These are phyloP conservation scores for Stevia rebaudiana DNA, from an alignment of 140 eudicot genomes.

Conservation along the genomic window DNA sequence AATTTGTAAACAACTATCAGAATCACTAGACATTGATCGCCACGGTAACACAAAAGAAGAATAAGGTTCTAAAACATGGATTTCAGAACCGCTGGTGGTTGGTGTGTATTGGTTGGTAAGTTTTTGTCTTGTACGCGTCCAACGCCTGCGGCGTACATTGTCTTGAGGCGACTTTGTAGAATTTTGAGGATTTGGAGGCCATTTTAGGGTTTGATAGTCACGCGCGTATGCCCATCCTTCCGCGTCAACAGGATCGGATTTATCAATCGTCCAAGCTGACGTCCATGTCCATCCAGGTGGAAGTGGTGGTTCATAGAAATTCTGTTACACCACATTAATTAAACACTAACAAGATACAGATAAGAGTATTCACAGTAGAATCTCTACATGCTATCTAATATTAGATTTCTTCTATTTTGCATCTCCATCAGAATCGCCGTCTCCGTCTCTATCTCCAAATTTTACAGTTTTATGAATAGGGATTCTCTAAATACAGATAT, in stretches of 20 bases:
- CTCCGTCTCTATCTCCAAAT: no score
- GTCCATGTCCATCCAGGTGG: constrained; percentile 62
- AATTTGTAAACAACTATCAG: constrained; percentile 61
- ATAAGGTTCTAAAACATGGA: constrained; percentile 46
- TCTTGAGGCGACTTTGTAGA: constrained; percentile 39
- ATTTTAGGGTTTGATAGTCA: constrained; percentile 41
- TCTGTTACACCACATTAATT: constrained; percentile 18
- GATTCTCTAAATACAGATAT: no score
- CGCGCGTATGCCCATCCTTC: constrained; percentile 69
- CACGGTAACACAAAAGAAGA: constrained; percentile 66
- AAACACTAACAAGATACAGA: neutral
- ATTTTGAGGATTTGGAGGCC: constrained; percentile 60
- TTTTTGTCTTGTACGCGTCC: constrained; percentile 55
- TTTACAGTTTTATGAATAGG: no score
- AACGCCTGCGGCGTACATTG: constrained; percentile 52
- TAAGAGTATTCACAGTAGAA: no score
- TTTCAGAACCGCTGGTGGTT: constrained; percentile 22
- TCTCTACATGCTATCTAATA: no score
- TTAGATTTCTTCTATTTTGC: no score
- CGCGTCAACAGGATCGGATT: constrained; percentile 45
- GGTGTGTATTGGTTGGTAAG: constrained; percentile 18
- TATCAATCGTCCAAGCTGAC: constrained; percentile 51
- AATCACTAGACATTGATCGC: constrained; percentile 60
- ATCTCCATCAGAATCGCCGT: no score
- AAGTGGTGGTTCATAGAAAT: constrained; percentile 54